Evolutionary conservation across 352 stramenopile genomes (phyloP).

Genomic region (Globisporangium carolinianum): DNA sequence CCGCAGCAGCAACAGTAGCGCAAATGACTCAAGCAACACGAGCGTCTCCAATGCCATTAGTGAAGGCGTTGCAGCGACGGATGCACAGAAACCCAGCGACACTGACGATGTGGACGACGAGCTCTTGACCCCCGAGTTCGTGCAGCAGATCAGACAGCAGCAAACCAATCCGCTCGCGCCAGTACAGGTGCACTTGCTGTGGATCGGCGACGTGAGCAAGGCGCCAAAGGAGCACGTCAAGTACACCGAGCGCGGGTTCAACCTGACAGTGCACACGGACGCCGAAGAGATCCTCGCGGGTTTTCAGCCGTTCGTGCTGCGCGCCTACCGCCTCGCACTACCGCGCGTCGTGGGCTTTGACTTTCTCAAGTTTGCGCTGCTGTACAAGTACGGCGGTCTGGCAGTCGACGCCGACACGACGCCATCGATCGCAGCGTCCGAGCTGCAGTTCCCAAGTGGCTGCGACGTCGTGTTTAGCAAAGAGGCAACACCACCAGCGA

Average conservation of each 20-base stretch:
- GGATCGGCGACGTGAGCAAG: constrained; percentile 11
- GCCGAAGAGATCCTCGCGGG: constrained; percentile 10
- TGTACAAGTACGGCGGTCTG: constrained; percentile 15
- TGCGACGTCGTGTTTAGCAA: constrained; percentile 15
- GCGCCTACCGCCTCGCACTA: constrained; percentile 5
- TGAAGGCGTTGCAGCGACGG: not conserved
- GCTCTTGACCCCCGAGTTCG: constrained; percentile 4
- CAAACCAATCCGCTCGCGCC: not conserved
- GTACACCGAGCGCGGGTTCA: constrained; percentile 6
- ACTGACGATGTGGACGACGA: not conserved
- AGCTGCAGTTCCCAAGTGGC: constrained; percentile 5
- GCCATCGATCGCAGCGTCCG: not conserved
- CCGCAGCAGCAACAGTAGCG: not conserved
- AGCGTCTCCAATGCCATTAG: not conserved
- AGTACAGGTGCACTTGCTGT: constrained; percentile 8
- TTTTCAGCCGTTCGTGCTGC: constrained; percentile 4
- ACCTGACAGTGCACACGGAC: constrained; percentile 8
- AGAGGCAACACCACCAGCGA: not conserved
- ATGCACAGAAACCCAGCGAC: not conserved
- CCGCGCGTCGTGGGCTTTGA: constrained; percentile 9
- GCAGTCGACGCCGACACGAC: constrained; percentile 14
- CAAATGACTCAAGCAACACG: not conserved
- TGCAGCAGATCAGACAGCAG: not conserved
- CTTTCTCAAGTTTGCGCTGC: constrained; percentile 15
- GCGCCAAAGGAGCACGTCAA: not conserved